These are phyloP conservation scores for Hanseniaspora guilliermondii DNA, from an alignment of 805 yeast species.

Conservation along the genomic window DNA sequence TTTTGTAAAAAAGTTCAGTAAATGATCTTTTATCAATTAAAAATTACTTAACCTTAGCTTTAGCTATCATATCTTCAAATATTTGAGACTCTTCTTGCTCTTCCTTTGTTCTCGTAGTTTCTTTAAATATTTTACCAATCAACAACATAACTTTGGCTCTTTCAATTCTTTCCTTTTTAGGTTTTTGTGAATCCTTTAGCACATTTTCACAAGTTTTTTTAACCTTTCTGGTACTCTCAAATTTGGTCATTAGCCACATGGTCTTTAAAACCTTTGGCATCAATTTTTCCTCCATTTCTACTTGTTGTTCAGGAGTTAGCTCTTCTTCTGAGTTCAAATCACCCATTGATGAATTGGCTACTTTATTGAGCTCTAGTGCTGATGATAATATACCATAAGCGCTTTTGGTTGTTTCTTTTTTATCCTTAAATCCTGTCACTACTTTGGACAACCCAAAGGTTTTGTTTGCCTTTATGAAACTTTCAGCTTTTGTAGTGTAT, in stretches of 20 bases:
- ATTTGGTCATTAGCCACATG: constrained; percentile 88
- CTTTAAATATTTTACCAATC: constrained; percentile 57
- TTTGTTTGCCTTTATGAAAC: constrained; percentile 59
- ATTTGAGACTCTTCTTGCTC: constrained; percentile 87
- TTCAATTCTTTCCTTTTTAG: constrained; percentile 46
- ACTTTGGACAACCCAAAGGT: constrained; percentile 81
- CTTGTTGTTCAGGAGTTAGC: constrained; percentile 47
- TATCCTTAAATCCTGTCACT: constrained; percentile 67
- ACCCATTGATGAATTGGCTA: constrained; percentile 64
- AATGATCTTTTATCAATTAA: no score
- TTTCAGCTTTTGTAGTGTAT: constrained; percentile 63
- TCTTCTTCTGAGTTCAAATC: constrained; percentile 50
- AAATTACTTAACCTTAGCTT: constrained; percentile 49
- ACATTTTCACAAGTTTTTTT: constrained; percentile 74
- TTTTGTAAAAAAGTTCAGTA: no score
- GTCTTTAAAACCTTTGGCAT: constrained; percentile 86
- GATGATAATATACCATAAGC: constrained; percentile 71
- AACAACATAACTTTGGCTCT: constrained; percentile 70
- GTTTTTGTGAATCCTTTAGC: constrained; percentile 52
- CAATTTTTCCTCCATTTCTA: constrained; percentile 66
- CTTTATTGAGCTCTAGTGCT: constrained; percentile 45
- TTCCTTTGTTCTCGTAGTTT: constrained; percentile 61
- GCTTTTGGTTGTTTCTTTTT: constrained; percentile 69
- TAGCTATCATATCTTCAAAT: constrained; percentile 86
- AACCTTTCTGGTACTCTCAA: constrained; percentile 68